These are phyloP conservation scores for Cordyceps farinosa DNA, from an alignment of 2,329 filamentous ascomycete genomes.

Conservation along the genomic window DNA sequence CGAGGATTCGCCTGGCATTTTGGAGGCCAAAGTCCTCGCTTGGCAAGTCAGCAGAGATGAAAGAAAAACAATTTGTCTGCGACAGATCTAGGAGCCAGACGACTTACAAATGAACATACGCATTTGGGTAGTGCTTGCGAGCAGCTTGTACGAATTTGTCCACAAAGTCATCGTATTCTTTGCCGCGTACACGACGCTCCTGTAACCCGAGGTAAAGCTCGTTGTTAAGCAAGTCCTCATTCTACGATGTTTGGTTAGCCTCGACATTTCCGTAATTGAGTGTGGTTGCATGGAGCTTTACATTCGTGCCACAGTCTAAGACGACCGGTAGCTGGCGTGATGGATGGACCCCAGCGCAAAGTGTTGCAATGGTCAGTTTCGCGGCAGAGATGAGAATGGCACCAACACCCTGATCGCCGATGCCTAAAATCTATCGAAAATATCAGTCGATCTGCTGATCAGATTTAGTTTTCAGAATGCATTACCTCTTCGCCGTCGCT, in stretches of 20 bases:
- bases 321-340: slow-evolving; percentile 75
- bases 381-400: slow-evolving; percentile 81
- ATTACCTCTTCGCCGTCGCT: slow-evolving; percentile 57
- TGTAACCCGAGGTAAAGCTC: slow-evolving; percentile 75
- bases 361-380: slow-evolving; percentile 76
- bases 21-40: slow-evolving; percentile 74
- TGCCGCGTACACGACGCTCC: slow-evolving; percentile 62
- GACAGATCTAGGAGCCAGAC: background rate
- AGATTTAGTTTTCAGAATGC: no score
- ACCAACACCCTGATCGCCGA: slow-evolving; percentile 84
- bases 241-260: slow-evolving; percentile 33
- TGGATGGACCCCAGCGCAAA: slow-evolving; percentile 84
- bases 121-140: slow-evolving; percentile 67
- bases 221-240: slow-evolving; percentile 69
- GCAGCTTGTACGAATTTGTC: slow-evolving; percentile 69
- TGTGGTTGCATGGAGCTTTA: background rate
- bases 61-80: background rate
- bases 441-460: background rate
- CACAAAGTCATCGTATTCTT: slow-evolving; percentile 73
- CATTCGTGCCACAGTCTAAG: slow-evolving; percentile 78
- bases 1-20: slow-evolving; percentile 72
- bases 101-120: slow-evolving; percentile 71
- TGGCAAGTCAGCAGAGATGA: background rate
- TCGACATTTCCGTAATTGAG: background rate
- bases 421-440: slow-evolving; percentile 64